Base-by-base conservation (phyloP, 176 grass and related monocot genomes). In the Lolium perenne region DNA sequence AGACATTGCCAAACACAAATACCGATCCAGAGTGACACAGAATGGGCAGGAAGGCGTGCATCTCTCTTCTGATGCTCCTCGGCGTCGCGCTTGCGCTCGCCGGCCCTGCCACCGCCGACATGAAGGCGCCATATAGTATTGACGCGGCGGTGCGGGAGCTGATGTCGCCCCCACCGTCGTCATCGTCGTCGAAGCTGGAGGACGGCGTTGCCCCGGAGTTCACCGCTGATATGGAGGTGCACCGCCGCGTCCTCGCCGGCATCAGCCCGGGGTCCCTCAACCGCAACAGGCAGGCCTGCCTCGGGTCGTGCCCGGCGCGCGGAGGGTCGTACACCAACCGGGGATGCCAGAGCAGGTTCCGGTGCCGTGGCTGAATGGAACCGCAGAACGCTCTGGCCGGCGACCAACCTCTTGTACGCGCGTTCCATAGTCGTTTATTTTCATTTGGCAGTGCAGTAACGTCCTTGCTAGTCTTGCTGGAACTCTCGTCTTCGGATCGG, bases 161-260 rank as follows among this genome's bases (percentile, higher is more conserved):
- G 78, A 66, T 17, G 32, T 21, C 29, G 16, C 20, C 9, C 32
- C 8, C 62, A 3, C 14, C 71, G 15, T 41, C 20, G 40, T 32
- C 62, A 3, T 14, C 71, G 15, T 41, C 20, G 40, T 32, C 49
- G 79, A 29, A 10, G 80, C 25, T 83, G 43, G 86, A 88, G 74
- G 81, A 73, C 22, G 23, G 55, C 82, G 40, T 74, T 10, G 69
- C 21, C 40, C 82, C 51, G 41, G 83, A 68, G 74, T 17, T 79
- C 4, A 49, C n/a, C 4, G 9, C 56, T 21, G 74, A 58, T 2
- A 14, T 15, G 18, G 78, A 82, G 70, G 45, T 82, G 63, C 88
- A 77, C 73, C 88, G 88, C 58, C 83, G 84, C 62, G 22, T 86
- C 26, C 88, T 90, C 51, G 5, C 48, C 80, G 7, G 63, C 43